Base-by-base conservation (phyloP, 192 early-diverging fungal species). In the Coemansia sp. region DNA sequence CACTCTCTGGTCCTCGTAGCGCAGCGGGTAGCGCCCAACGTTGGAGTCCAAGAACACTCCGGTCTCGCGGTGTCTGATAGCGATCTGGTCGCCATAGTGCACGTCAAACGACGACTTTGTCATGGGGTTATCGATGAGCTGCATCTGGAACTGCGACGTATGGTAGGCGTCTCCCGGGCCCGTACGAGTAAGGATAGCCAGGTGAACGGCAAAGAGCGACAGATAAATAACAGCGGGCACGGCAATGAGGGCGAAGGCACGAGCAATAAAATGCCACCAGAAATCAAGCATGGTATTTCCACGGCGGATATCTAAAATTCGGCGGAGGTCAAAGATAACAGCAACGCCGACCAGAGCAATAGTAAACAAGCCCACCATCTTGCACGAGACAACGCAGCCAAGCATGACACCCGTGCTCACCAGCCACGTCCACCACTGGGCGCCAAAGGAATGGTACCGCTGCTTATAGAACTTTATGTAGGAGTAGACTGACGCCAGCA, bases 131-230 rank as follows among this genome's bases (percentile, higher is more conserved):
- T 94, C 93, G 9, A 81, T 71, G n/a, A 99, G 86, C 42, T 90
- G 89, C 60, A 88, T 89, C 69, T 99, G 94, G 85, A 99, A 99
- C 57, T 83, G 72, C 13, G 94, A 79, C 48, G 88, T 91, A 91
- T 96, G 96, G 84, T 97, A 99, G 14, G 85, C 87, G 74, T 99
- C 97, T 39, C 97, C 97, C 14, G 97, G 90, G 1, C 97, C 97
- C 61, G 87, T 88, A 42, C 83, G 85, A 6, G 82, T 88, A 38
- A 99, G 82, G n/a, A 99, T 79, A 5, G 88, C 87, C 89, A 99
- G 97, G 76, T 99, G 97, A 36, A 98, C 69, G 71, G 91, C 95
- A 76, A 99, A 99, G 84, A 89, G 92, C 39, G 88, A 87, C 43
- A 99, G 69, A 62, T 98, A 99, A 13, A 97, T 57, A n/a, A 73